These are phyloP conservation scores for Penicillium sp. DNA, from an alignment of 2,329 filamentous ascomycete species.

Conservation along the genomic window DNA sequence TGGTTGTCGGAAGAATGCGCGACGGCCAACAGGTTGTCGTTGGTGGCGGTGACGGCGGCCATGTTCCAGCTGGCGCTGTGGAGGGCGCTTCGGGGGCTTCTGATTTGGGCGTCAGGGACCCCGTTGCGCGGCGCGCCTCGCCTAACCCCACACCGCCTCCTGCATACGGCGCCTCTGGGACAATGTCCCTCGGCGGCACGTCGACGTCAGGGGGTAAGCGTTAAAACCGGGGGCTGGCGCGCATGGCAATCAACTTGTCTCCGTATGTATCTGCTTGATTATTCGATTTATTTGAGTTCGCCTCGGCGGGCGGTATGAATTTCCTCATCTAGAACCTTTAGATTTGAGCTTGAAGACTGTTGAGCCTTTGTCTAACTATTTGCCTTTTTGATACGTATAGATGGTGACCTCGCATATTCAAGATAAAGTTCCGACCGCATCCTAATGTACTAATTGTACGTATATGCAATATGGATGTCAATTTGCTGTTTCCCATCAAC, in stretches of 20 bases:
- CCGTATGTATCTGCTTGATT: background rate
- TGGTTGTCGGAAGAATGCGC: slow-evolving; percentile 57
- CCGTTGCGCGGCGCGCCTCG: slow-evolving; percentile 30
- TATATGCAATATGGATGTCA: background rate
- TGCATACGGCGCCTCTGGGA: slow-evolving; percentile 39
- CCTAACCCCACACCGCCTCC: slow-evolving; percentile 40
- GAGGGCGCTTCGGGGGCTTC: slow-evolving; percentile 14
- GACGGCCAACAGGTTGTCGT: slow-evolving; percentile 49
- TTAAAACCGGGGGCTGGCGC: slow-evolving; percentile 16
- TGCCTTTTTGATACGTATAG: slow-evolving; percentile 4
- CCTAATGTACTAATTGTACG: background rate
- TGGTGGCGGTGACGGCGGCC: slow-evolving; percentile 46
- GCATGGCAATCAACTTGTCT: background rate
- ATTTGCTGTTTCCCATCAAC: background rate
- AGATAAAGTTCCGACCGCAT: slow-evolving; percentile 5
- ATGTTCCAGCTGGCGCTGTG: slow-evolving; percentile 24
- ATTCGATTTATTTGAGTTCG: background rate
- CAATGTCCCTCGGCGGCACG: slow-evolving; percentile 33
- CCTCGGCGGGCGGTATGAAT: background rate
- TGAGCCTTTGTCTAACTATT: background rate
- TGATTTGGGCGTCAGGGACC: slow-evolving; percentile 18
- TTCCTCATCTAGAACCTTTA: background rate
- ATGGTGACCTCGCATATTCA: background rate
- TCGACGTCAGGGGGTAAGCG: slow-evolving; percentile 34
- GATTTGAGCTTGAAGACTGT: background rate